Evolutionary conservation across 768 basidiomycete species (phyloP).

Genomic region (Boletus edulis): DNA sequence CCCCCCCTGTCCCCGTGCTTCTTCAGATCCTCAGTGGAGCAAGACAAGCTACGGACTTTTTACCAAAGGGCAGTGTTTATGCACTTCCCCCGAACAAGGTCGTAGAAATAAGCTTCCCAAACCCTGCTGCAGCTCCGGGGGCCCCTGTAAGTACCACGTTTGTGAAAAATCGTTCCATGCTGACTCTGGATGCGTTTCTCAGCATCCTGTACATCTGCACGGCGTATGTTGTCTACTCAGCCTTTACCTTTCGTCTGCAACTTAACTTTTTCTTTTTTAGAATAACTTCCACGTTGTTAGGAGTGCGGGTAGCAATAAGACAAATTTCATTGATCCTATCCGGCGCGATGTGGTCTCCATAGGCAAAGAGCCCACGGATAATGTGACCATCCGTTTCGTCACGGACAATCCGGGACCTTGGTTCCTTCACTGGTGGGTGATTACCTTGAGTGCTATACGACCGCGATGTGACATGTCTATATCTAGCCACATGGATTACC

Average conservation of each 20-base stretch:
- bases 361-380: conserved; percentile 30
- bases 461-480: not conserved
- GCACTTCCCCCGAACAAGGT: conserved; percentile 40
- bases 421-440: not conserved
- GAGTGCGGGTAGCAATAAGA: conserved; percentile 18
- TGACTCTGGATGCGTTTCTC: not conserved
- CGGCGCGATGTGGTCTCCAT: conserved; percentile 30
- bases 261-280: conserved; percentile 8
- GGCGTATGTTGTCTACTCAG: conserved; percentile 26
- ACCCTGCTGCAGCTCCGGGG: conserved; percentile 21
- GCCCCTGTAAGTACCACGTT: conserved; percentile 26
- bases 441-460: not conserved
- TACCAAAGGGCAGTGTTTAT: conserved; percentile 48
- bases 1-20: not conserved
- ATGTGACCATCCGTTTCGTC: conserved; percentile 56
- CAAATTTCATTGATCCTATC: conserved; percentile 36
- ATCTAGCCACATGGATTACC: not conserved
- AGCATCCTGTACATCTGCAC: conserved; percentile 40
- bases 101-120: conserved; percentile 47
- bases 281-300: conserved; percentile 35
- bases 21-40: conserved; percentile 41
- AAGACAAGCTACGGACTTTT: conserved; percentile 38
- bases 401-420: conserved; percentile 37
- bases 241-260: too few relatives aligned
- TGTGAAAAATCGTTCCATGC: not conserved